phyloP scores from a whole-genome alignment of 345 rosid genomes.

The Salix brachista region DNA sequence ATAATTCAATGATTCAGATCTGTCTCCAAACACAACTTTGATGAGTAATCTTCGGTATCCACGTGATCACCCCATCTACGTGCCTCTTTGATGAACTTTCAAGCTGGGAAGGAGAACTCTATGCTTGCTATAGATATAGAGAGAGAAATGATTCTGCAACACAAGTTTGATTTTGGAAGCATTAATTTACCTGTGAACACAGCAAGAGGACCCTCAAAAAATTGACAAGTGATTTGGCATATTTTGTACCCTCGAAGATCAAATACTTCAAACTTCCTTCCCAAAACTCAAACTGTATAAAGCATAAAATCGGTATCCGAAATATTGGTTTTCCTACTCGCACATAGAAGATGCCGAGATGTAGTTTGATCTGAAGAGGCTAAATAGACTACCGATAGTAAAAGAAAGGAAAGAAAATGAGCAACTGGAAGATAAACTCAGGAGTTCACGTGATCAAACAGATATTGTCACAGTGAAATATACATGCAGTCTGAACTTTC shows the following conservation, averaged over 20 bases:
- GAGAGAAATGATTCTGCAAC: too few species aligned
- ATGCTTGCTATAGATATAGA: too few species aligned
- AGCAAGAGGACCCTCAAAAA: background rate
- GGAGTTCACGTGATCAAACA: background rate
- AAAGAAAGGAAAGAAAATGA: background rate
- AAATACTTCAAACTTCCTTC: background rate
- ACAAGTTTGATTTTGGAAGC: background rate
- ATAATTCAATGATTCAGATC: too few species aligned
- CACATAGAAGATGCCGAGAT: background rate
- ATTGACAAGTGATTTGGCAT: background rate
- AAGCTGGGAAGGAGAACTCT: too few species aligned
- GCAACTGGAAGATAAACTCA: background rate
- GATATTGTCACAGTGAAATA: background rate
- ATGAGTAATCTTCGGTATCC: too few species aligned
- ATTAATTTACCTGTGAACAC: background rate
- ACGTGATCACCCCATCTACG: too few species aligned
- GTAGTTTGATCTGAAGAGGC: background rate
- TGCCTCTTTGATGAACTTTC: too few species aligned
- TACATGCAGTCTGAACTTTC: background rate
- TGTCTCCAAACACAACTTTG: too few species aligned
- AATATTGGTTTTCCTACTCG: background rate
- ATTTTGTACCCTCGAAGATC: background rate
- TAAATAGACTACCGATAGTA: background rate
- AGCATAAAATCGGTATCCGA: background rate
- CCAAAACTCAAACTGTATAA: background rate